phyloP scores from a whole-genome alignment of 306 rosid species.

The Senna tora region DNA sequence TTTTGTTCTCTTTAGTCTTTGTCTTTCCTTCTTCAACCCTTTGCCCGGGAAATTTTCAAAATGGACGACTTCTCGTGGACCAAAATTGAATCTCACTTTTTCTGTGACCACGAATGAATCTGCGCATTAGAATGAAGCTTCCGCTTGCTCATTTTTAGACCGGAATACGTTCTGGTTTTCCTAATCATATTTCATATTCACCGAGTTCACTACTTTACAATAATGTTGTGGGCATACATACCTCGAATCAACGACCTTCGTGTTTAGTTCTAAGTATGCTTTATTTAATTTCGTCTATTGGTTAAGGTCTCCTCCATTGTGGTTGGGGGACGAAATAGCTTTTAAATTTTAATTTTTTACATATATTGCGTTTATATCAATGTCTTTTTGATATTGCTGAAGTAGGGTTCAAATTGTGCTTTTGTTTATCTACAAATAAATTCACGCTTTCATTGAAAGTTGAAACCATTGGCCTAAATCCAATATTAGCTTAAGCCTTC shows the following conservation, averaged over 20 bases:
- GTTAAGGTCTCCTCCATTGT: not conserved
- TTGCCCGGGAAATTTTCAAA: not conserved
- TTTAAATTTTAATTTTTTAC: not conserved
- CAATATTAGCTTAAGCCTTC: not conserved
- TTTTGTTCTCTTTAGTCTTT: slow-evolving; percentile 15
- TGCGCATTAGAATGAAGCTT: not conserved
- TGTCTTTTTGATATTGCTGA: slow-evolving; percentile 2
- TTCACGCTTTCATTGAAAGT: slow-evolving; percentile 20
- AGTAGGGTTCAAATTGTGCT: slow-evolving; percentile 1
- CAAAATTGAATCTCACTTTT: slow-evolving; percentile 3
- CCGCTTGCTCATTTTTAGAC: not conserved
- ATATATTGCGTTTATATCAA: not conserved
- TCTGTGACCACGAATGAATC: not conserved
- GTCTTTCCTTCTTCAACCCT: slow-evolving; percentile 26
- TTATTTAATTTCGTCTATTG: not conserved
- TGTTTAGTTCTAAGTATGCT: not conserved
- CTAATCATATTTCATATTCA: not conserved
- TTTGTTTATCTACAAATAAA: not conserved
- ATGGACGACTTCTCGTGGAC: not conserved
- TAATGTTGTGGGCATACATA: not conserved
- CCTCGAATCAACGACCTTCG: slow-evolving; percentile 1
- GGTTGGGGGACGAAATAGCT: not conserved
- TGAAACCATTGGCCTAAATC: slow-evolving; percentile 6
- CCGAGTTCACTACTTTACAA: not conserved
- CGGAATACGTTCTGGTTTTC: not conserved